Percentiles rank a stretch among this genome's conserved stretches.
These are phyloP conservation scores for Betula pendula DNA, from an alignment of 306 rosid species.

Conservation along the genomic window DNA sequence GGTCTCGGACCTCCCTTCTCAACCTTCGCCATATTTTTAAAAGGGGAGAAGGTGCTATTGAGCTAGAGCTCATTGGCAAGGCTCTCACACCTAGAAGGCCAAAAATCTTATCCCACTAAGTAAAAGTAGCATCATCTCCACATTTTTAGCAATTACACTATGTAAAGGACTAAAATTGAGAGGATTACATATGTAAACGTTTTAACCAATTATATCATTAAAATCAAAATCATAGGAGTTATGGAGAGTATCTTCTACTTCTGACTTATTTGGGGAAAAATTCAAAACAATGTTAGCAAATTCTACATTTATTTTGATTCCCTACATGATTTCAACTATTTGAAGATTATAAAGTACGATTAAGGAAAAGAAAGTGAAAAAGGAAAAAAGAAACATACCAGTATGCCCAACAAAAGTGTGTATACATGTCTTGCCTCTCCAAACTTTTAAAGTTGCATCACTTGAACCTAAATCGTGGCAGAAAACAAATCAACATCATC, in stretches of 20 bases:
- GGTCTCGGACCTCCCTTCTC: not conserved
- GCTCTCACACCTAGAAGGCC: not conserved
- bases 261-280: not conserved
- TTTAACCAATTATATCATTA: not conserved
- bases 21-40: not conserved
- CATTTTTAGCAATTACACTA: too few relatives aligned
- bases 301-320: not conserved
- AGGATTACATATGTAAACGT: not conserved
- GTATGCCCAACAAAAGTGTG: constrained; percentile 85
- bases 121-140: not conserved
- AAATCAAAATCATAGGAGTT: not conserved
- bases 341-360: not conserved
- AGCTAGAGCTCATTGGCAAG: not conserved
- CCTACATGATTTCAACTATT: not conserved
- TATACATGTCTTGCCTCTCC: constrained; percentile 81
- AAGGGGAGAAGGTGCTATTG: not conserved
- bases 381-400: constrained; percentile 39
- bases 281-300: not conserved
- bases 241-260: not conserved
- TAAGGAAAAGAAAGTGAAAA: constrained; percentile 5
- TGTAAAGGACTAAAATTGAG: not conserved
- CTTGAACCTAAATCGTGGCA: constrained; percentile 67
- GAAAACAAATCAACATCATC: constrained; percentile 29
- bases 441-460: constrained; percentile 79
- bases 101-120: not conserved